Percentiles rank a stretch among this genome's conserved stretches.
Conservation (phyloP, 768 basidiomycete species). For the Russula olivacea region DNA sequence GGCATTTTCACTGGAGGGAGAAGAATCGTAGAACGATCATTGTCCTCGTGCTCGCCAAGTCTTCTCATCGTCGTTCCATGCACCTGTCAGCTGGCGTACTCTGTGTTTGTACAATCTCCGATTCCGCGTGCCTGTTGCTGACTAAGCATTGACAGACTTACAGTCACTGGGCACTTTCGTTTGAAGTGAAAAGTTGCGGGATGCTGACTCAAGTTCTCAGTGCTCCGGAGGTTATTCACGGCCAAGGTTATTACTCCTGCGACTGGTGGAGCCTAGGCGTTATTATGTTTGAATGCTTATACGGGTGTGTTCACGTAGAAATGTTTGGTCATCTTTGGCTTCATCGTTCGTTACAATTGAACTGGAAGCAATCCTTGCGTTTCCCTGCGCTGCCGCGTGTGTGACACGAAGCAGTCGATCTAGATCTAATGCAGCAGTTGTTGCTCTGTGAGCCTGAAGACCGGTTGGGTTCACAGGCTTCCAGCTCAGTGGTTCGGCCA, state of each 20-base stretch:
- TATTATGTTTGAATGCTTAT: conserved; percentile 94
- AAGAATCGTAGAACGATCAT: conserved; percentile 43
- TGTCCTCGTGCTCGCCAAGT: conserved; percentile 24
- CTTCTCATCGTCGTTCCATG: conserved; percentile 14
- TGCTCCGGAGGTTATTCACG: conserved; percentile 87
- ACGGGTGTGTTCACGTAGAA: conserved; percentile 52
- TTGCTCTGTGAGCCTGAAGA: conserved; percentile 88
- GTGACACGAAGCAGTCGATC: conserved; percentile 78
- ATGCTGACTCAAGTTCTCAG: conserved; percentile 35
- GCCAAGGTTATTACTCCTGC: conserved; percentile 89
- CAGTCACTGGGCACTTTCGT: conserved; percentile 41
- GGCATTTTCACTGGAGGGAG: conserved; percentile 92
- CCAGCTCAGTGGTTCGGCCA: conserved; percentile 63
- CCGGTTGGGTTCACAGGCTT: conserved; percentile 52
- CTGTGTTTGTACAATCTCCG: conserved; percentile 46
- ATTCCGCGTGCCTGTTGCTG: conserved; percentile 11
- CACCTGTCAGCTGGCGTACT: conserved; percentile 66
- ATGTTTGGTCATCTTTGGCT: conserved; percentile 15
- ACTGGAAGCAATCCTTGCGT: conserved; percentile 85
- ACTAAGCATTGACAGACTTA: conserved; percentile 55
- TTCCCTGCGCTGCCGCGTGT: conserved; percentile 82
- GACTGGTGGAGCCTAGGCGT: conserved; percentile 99
- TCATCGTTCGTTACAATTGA: conserved; percentile 39
- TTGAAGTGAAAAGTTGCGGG: not conserved
- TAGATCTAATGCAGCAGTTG: conserved; percentile 82